A percentile compares a stretch with the other conserved stretches of the same genome.
phyloP scores from a whole-genome alignment of 1,139 yeast species.

The Zygosaccharomyces pseudobailii region DNA sequence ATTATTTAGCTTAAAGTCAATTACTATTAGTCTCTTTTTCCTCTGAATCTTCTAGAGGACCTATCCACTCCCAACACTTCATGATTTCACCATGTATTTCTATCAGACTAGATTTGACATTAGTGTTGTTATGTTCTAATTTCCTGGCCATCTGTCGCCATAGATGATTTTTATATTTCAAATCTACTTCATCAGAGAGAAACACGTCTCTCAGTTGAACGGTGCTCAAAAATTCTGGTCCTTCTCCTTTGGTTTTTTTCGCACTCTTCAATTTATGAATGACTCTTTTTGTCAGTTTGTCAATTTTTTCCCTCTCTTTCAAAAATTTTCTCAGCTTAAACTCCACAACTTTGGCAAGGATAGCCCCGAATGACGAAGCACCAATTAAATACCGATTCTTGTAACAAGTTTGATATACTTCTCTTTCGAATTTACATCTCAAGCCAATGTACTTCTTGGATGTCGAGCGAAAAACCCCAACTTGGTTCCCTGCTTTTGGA shows the following conservation, averaged over 20 bases:
- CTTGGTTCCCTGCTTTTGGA: slow-evolving; percentile 30
- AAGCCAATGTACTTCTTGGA: slow-evolving; percentile 62
- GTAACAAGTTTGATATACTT: slow-evolving; percentile 47
- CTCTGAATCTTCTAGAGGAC: slow-evolving; percentile 28
- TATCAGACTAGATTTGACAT: slow-evolving; percentile 34
- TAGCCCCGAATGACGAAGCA: slow-evolving; percentile 25
- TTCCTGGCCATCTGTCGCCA: slow-evolving; percentile 61
- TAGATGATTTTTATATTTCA: slow-evolving; percentile 44
- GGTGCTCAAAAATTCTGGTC: slow-evolving; percentile 53
- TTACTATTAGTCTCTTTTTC: not conserved
- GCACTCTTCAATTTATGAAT: slow-evolving; percentile 42
- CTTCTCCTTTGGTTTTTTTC: slow-evolving; percentile 26
- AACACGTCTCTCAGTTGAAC: slow-evolving; percentile 74
- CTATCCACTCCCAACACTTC: slow-evolving; percentile 88
- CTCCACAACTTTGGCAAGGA: slow-evolving; percentile 32
- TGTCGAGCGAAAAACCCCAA: slow-evolving; percentile 64
- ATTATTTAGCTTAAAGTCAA: not conserved
- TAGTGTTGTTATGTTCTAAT: slow-evolving; percentile 54
- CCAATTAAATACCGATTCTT: slow-evolving; percentile 42
- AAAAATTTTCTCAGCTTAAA: slow-evolving; percentile 37
- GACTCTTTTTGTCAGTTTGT: slow-evolving; percentile 37
- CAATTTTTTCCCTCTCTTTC: slow-evolving; percentile 37
- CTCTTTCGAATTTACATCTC: slow-evolving; percentile 55
- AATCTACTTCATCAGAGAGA: slow-evolving; percentile 41
- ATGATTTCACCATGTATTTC: slow-evolving; percentile 84